Conservation (phyloP, 2,329 filamentous ascomycete species). For the Furcasterigmium furcatum region DNA sequence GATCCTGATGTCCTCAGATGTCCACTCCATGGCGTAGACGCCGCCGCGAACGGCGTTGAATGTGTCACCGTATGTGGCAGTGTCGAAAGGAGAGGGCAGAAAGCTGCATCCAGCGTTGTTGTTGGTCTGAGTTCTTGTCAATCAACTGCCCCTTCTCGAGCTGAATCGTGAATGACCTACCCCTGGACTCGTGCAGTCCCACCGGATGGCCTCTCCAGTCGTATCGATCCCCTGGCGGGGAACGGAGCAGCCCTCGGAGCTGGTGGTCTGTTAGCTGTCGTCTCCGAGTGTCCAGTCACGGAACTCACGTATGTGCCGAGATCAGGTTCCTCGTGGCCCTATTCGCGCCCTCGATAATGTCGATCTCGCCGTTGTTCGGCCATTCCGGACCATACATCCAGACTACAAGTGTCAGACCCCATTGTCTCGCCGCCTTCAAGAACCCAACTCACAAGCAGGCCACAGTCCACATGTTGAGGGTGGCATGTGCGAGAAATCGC, state of each 20-base stretch:
- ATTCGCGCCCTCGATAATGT: conserved; percentile 71
- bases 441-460: conserved; percentile 58
- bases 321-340: conserved; percentile 55
- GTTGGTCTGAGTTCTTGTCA: not conserved
- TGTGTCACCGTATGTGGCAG: conserved; percentile 52
- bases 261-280: conserved; percentile 21
- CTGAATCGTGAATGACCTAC: no score
- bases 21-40: conserved; percentile 72
- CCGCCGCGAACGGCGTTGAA: conserved; percentile 69
- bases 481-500: conserved; percentile 73
- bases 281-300: not conserved
- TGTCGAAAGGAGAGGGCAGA: conserved; percentile 33
- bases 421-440: not conserved
- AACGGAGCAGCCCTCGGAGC: conserved; percentile 8
- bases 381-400: conserved; percentile 55
- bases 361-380: conserved; percentile 63
- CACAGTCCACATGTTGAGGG: conserved; percentile 67
- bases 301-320: conserved; percentile 54
- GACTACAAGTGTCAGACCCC: conserved; percentile 26
- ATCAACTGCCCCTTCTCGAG: not conserved
- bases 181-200: conserved; percentile 19
- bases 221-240: not conserved
- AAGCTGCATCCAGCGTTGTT: conserved; percentile 44
- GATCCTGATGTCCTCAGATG: conserved; percentile 61
- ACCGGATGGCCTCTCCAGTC: not conserved